These are phyloP conservation scores for Cladochytrium replicatum DNA, from an alignment of 192 early-diverging fungal species.

Conservation along the genomic window DNA sequence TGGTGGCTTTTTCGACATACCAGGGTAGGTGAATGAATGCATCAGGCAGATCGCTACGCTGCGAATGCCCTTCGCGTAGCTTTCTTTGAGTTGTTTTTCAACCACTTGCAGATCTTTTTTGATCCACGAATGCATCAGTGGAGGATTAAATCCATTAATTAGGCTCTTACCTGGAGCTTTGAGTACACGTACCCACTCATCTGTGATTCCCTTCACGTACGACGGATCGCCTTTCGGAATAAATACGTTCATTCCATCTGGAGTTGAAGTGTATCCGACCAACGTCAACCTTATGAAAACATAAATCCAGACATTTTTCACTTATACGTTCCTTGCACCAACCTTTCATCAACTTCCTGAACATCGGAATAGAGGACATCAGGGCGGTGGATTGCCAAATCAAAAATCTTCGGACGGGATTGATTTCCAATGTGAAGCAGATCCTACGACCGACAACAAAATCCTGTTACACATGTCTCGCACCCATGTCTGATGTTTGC, in stretches of 20 bases:
- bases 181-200: slow-evolving; percentile 73
- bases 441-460: slow-evolving; percentile 29
- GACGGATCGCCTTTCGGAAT: slow-evolving; percentile 30
- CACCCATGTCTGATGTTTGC: slow-evolving; percentile 2
- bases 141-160: background rate
- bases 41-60: slow-evolving; percentile 89
- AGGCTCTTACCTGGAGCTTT: slow-evolving; percentile 43
- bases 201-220: slow-evolving; percentile 65
- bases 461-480: slow-evolving; percentile 6
- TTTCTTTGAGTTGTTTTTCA: slow-evolving; percentile 41
- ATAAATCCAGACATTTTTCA: slow-evolving; percentile 3
- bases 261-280: slow-evolving; percentile 58
- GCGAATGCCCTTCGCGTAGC: slow-evolving; percentile 62
- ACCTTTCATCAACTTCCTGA: slow-evolving; percentile 78
- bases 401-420: slow-evolving; percentile 88
- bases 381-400: slow-evolving; percentile 73
- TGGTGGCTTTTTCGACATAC: slow-evolving; percentile 15
- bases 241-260: slow-evolving; percentile 16
- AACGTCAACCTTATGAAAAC: slow-evolving; percentile 78
- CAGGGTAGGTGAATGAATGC: slow-evolving; percentile 87
- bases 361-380: slow-evolving; percentile 72
- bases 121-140: slow-evolving; percentile 5
- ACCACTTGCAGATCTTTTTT: slow-evolving; percentile 48
- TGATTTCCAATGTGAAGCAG: slow-evolving; percentile 80
- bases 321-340: background rate